These are phyloP conservation scores for Cucurbita ficifolia DNA, from an alignment of 306 rosid genomes.

Conservation along the genomic window DNA sequence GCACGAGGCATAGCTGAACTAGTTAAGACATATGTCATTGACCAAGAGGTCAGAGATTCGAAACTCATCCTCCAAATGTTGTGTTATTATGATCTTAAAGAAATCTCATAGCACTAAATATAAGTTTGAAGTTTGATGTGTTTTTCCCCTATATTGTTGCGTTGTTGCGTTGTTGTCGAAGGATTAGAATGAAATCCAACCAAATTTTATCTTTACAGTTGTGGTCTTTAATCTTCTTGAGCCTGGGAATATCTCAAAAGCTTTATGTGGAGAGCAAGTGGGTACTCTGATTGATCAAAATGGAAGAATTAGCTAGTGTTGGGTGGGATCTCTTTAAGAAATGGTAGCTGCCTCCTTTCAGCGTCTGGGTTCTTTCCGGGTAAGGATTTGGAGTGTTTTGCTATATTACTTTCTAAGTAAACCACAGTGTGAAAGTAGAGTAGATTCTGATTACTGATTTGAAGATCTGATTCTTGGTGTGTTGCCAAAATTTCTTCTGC, in stretches of 20 bases:
- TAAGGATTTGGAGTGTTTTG: background rate
- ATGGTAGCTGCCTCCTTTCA: slow-evolving; percentile 1
- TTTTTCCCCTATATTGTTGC: too few relatives aligned
- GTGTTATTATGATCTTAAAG: background rate
- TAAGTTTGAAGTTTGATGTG: background rate
- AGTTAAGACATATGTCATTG: too few relatives aligned
- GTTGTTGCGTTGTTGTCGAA: background rate
- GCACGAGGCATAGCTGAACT: too few relatives aligned
- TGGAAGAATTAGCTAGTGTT: slow-evolving; percentile 23
- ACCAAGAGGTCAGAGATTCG: background rate
- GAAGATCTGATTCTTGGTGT: slow-evolving; percentile 8
- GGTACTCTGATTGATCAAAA: slow-evolving; percentile 35
- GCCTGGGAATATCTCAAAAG: slow-evolving; percentile 39
- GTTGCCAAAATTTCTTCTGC: slow-evolving; percentile 1
- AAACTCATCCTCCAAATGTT: background rate
- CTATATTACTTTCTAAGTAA: background rate
- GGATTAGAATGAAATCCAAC: background rate
- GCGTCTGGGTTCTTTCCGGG: slow-evolving; percentile 2
- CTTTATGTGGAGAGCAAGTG: slow-evolving; percentile 36
- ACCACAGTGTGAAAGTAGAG: background rate
- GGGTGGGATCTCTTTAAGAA: background rate
- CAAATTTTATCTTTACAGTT: slow-evolving; percentile 18
- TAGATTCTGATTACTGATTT: background rate
- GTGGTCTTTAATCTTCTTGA: slow-evolving; percentile 37
- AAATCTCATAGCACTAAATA: background rate